Base-by-base conservation (phyloP, 2,329 filamentous ascomycete species). In the Byssothecium circinans region DNA sequence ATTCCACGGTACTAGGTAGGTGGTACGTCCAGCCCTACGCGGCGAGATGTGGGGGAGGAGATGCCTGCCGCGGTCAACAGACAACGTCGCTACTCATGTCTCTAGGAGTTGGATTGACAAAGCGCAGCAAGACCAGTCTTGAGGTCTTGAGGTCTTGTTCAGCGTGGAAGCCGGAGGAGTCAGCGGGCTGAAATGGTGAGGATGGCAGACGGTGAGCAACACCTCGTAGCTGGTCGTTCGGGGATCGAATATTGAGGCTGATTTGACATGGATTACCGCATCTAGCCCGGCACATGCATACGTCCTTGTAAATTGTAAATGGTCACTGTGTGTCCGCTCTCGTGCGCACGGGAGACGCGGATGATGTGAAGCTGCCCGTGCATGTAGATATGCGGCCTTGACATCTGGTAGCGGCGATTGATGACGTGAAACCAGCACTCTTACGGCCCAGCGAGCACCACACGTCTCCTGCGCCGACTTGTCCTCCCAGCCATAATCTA, bases 41-140 rank as follows among this genome's bases (percentile, higher is more conserved):
- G 33, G 32, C 40, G 33, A 32, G 43, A 45, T 39, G 46, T 57
- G 54, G 54, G 56, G 56, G 53, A 53, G 50, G 22, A 12, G 25
- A 35, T 34, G 32, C 19, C 29, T 32, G 14, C 29, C 29, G 29
- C 29, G 10, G 29, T 32, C 6, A 12, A 12, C 14, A n/a, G 29
- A 12, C 29, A 14, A 12, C 29, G 29, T 12, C 8, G 12, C 29
- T 32, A 32, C 14, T 5, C 14, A 32, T 12, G n/a, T n/a, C n/a
- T n/a, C 25, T 6, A 6, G 25, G 25, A 11, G 7, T 27, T 27
- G 25, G 11, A 6, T 27, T 27, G 25, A 11, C 25, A 27, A 27
- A 27, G n/a, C n/a, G n/a, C n/a, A n/a, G n/a, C n/a, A n/a, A n/a
- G n/a, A n/a, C n/a, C n/a, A n/a, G n/a, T n/a, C n/a, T n/a, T n/a